These are phyloP conservation scores for Globisporangium acanthophoron DNA, from an alignment of 352 stramenopile genomes.

Conservation along the genomic window DNA sequence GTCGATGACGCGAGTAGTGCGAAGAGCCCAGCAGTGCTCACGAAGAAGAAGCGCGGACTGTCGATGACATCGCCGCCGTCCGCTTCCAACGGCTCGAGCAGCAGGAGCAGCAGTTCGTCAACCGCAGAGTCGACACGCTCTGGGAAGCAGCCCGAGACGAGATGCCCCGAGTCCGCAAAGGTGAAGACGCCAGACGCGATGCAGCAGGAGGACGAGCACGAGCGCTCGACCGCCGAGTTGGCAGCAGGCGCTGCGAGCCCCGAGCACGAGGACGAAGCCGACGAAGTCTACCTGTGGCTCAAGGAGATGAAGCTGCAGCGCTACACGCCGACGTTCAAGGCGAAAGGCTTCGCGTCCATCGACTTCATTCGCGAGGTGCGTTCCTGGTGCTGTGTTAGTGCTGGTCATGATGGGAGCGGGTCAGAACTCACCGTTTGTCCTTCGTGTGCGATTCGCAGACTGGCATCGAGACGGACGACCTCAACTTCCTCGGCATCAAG, in stretches of 20 bases:
- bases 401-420: background rate
- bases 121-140: background rate
- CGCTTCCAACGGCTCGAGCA: conserved; percentile 20
- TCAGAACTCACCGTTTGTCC: background rate
- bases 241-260: conserved; percentile 17
- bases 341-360: conserved; percentile 70
- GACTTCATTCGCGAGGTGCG: conserved; percentile 85
- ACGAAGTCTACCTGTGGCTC: conserved; percentile 78
- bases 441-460: conserved; percentile 29
- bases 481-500: conserved; percentile 84
- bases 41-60: background rate
- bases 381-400: conserved; percentile 1
- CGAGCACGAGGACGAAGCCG: conserved; percentile 35
- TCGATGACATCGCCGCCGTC: conserved; percentile 10
- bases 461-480: conserved; percentile 78
- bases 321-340: conserved; percentile 62
- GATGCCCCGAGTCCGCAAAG: conserved; percentile 5
- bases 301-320: conserved; percentile 49
- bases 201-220: background rate
- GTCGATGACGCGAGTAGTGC: conserved; percentile 1
- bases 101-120: conserved; percentile 6
- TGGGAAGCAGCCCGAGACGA: conserved; percentile 12
- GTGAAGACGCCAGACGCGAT: background rate
- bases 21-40: no score
- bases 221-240: conserved; percentile 14